phyloP scores from a whole-genome alignment of 805 yeast species.

The Zygosaccharomyces bailii region DNA sequence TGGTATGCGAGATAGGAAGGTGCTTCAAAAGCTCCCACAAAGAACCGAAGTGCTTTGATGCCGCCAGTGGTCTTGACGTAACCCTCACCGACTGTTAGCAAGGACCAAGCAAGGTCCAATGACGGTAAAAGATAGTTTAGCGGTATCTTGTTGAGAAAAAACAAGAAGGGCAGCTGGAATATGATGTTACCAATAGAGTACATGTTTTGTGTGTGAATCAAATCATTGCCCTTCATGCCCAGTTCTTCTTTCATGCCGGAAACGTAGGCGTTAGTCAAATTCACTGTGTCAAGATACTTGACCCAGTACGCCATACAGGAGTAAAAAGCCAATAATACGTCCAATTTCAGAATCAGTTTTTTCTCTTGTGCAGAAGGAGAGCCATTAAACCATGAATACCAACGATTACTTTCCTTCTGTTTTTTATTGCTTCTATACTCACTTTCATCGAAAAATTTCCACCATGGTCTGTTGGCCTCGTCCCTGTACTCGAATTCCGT shows the following conservation, averaged over 20 bases:
- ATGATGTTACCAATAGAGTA: conserved; percentile 58
- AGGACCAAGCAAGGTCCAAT: conserved; percentile 58
- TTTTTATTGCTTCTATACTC: conserved; percentile 49
- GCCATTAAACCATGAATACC: conserved; percentile 56
- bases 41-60: conserved; percentile 56
- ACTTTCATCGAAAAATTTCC: conserved; percentile 57
- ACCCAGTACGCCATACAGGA: conserved; percentile 65
- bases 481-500: conserved; percentile 44
- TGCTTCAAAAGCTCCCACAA: conserved; percentile 64
- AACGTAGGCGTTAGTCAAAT: conserved; percentile 62
- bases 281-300: conserved; percentile 57
- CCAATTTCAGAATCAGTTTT: conserved; percentile 46
- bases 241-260: conserved; percentile 59
- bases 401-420: conserved; percentile 34
- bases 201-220: conserved; percentile 55
- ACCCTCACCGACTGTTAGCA: conserved; percentile 52
- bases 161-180: conserved; percentile 62
- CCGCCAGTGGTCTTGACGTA: conserved; percentile 44
- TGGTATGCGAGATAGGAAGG: conserved; percentile 58
- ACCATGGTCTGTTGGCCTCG: conserved; percentile 53
- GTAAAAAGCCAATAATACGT: conserved; percentile 48
- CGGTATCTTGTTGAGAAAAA: conserved; percentile 51
- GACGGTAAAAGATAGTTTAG: conserved; percentile 46
- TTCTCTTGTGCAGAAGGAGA: conserved; percentile 45
- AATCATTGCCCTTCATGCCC: conserved; percentile 57